phyloP scores from a whole-genome alignment of 352 stramenopile species.

The Globisporangium paroecandrum region DNA sequence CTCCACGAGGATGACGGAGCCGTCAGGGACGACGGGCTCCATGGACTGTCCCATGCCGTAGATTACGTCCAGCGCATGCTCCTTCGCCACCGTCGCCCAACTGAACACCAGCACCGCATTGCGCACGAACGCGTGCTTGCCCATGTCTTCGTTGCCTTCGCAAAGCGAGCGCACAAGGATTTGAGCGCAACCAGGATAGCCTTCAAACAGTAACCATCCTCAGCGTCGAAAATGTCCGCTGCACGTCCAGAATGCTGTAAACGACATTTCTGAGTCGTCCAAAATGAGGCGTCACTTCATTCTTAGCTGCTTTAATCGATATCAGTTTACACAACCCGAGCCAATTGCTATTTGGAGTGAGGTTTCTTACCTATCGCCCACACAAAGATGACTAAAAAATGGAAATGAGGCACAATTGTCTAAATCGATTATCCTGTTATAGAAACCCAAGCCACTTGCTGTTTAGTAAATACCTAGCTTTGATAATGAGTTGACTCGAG shows the following conservation, averaged over 20 bases:
- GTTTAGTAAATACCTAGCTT: too few relatives aligned
- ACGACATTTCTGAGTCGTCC: background rate
- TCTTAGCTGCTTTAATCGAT: background rate
- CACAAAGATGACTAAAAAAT: too few relatives aligned
- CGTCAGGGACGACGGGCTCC: constrained; percentile 72
- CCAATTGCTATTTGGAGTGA: background rate
- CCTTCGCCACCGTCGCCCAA: constrained; percentile 61
- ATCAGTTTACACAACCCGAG: background rate
- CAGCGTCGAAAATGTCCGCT: too few relatives aligned
- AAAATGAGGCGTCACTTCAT: background rate
- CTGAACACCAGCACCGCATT: constrained; percentile 55
- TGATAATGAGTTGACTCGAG: too few relatives aligned
- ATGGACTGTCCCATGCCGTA: constrained; percentile 87
- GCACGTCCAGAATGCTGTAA: background rate
- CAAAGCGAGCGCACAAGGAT: too few relatives aligned
- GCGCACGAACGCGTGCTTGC: constrained; percentile 23
- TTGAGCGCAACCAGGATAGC: too few relatives aligned
- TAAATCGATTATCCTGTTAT: too few relatives aligned
- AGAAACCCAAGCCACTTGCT: background rate
- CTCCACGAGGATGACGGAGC: constrained; percentile 83
- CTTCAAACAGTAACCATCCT: too few relatives aligned
- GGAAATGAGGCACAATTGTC: too few relatives aligned
- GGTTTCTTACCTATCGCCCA: too few relatives aligned
- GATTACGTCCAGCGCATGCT: constrained; percentile 71
- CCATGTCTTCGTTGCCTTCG: background rate